These are phyloP conservation scores for Sideroxylon spinosum DNA, from an alignment of 179 eudicot genomes.

Conservation along the genomic window DNA sequence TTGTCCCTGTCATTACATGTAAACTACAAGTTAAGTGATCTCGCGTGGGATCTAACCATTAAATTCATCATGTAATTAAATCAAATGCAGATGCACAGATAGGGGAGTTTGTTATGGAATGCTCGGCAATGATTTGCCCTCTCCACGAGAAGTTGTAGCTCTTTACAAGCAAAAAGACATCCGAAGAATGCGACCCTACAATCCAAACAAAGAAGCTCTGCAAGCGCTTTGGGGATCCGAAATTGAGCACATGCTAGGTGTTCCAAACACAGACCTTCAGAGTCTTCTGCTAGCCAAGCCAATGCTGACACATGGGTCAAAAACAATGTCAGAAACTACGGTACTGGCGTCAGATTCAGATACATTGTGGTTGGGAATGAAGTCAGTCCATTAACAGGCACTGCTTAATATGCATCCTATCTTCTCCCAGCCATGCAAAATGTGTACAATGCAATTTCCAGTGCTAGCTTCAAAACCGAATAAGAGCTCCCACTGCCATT, in stretches of 20 bases:
- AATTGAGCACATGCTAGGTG: constrained; percentile 43
- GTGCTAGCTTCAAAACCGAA: constrained; percentile 19
- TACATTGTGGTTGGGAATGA: constrained; percentile 62
- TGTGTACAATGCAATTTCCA: constrained; percentile 26
- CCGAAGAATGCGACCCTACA: constrained; percentile 43
- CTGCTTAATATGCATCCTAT: constrained; percentile 1
- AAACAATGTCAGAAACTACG: constrained; percentile 33
- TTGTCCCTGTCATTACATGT: no score
- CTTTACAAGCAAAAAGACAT: constrained; percentile 34
- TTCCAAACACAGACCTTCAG: constrained; percentile 36
- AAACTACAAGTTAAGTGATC: no score
- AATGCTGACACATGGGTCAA: constrained; percentile 44
- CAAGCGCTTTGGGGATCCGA: constrained; percentile 44
- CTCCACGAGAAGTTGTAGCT: constrained; percentile 35
- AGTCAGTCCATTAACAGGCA: constrained; percentile 23
- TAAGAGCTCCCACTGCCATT: constrained; percentile 35
- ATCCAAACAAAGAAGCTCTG: constrained; percentile 36
- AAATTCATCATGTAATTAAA: no score
- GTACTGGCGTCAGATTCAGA: constrained; percentile 36
- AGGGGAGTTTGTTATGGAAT: constrained; percentile 61
- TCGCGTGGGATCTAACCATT: no score
- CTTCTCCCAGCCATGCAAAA: constrained; percentile 26
- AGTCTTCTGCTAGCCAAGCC: constrained; percentile 22
- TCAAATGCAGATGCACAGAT: constrained; percentile 45
- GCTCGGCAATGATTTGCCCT: constrained; percentile 34